These are phyloP conservation scores for Tricholoma sp. DNA, from an alignment of 768 basidiomycete species.

Conservation along the genomic window DNA sequence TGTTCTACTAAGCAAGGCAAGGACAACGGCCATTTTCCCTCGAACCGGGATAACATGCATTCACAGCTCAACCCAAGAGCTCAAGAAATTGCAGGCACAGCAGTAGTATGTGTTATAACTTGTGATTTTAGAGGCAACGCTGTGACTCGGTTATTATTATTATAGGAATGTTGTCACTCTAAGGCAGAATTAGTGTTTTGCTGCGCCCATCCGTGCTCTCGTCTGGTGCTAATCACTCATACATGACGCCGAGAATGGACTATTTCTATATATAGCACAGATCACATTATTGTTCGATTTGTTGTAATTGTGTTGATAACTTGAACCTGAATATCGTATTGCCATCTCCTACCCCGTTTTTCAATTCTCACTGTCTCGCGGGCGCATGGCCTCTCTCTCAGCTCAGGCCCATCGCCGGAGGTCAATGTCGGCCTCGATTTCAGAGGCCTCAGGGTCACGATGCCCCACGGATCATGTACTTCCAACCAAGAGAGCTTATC, in stretches of 20 bases:
- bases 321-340: not conserved
- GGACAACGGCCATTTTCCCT: not conserved
- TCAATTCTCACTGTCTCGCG: not conserved
- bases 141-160: not conserved
- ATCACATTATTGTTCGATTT: no score
- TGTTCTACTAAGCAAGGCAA: conserved; percentile 25
- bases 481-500: conserved; percentile 46
- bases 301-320: no score
- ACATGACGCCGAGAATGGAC: no score
- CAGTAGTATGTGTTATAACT: not conserved
- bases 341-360: not conserved
- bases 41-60: not conserved
- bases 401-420: conserved; percentile 39
- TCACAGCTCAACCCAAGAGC: not conserved
- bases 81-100: not conserved
- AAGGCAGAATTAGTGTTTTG: conserved; percentile 9
- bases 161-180: conserved; percentile 3
- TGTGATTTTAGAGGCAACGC: not conserved
- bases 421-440: conserved; percentile 47
- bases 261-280: no score
- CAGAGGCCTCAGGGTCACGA: conserved; percentile 24
- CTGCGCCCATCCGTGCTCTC: conserved; percentile 6
- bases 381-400: conserved; percentile 29
- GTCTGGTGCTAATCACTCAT: conserved; percentile 8
- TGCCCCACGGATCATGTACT: conserved; percentile 36